Base-by-base conservation (phyloP, 441 rosid genomes). In the Pelargonium myrrhifolium region DNA sequence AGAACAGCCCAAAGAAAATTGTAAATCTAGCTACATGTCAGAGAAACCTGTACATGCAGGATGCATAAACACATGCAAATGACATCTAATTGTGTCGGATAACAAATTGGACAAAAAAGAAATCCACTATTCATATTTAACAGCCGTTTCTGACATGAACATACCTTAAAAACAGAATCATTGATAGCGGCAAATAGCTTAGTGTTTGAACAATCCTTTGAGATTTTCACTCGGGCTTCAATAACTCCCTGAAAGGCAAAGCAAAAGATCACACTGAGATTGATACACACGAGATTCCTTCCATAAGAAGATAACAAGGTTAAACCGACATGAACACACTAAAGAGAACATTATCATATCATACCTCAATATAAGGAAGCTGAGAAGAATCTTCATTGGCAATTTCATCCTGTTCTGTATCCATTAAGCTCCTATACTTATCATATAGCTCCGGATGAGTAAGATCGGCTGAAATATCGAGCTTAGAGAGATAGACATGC, bases 161-260 rank as follows among this genome's bases (percentile, higher is more conserved):
- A 26, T 60, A 60, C 64, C 64, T 60, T 17, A 22, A 20, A 26
- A 24, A 60, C 64, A 24, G 64, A 60, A 60, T 60, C 64, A 24
- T 28, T 60, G 35, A 60, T 60, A n/a, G 64, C 64, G 8, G 12
- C 39, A 24, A 60, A 60, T 9, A 60, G 39, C 17, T 31, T 21
- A 60, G 35, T 9, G 24, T 60, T 11, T 3, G 64, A 26, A 60
- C 37, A 24, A 14, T 20, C 17, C 37, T 28, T 28, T 60, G 64
- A 24, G 24, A 60, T 60, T 26, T 60, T 60, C 26, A 26, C 64
- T 60, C 64, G 11, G 15, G 64, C 64, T 60, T 60, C 39, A 22
- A 26, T 4, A 60, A 60, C 64, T 28, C 24, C 37, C 39, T 60
- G 39, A 12, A 60, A 22, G 17, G 24, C 35, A 60, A 28, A 5